phyloP scores from a whole-genome alignment of 2,329 filamentous ascomycete species.

The Penicillium corylophilum region DNA sequence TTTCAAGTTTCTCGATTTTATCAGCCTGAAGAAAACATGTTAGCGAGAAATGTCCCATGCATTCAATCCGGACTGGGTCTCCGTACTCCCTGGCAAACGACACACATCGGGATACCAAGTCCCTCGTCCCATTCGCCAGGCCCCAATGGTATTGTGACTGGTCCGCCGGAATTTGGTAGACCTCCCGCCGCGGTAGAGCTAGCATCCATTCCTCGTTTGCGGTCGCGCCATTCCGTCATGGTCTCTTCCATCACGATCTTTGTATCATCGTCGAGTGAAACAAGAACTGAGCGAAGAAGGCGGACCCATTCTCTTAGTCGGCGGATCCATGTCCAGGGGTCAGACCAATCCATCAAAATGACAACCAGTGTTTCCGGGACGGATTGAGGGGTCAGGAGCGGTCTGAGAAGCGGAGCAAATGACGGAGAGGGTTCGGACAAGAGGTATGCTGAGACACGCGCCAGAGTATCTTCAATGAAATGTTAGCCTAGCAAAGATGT shows the following conservation, averaged over 20 bases:
- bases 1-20: constrained; percentile 86
- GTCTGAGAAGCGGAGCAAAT: constrained; percentile 78
- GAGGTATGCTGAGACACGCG: constrained; percentile 83
- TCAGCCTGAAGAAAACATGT: constrained; percentile 60
- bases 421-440: constrained; percentile 80
- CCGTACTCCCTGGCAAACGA: constrained; percentile 91
- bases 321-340: constrained; percentile 89
- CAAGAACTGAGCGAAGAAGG: constrained; percentile 73
- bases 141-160: constrained; percentile 73
- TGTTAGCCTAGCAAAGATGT: constrained; percentile 3
- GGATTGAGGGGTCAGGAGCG: constrained; percentile 78
- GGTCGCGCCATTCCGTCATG: constrained; percentile 76
- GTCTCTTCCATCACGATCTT: constrained; percentile 84
- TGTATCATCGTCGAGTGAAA: constrained; percentile 70
- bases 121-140: constrained; percentile 93
- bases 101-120: constrained; percentile 79
- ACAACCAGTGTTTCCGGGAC: constrained; percentile 85
- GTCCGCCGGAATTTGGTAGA: constrained; percentile 61
- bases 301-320: constrained; percentile 88
- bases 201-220: constrained; percentile 62
- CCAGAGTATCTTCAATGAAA: constrained; percentile 68
- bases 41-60: constrained; percentile 16
- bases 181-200: constrained; percentile 56
- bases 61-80: neutral
- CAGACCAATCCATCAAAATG: constrained; percentile 91